Conservation (phyloP, 345 rosid species). For the Eucalyptus caleyi region DNA sequence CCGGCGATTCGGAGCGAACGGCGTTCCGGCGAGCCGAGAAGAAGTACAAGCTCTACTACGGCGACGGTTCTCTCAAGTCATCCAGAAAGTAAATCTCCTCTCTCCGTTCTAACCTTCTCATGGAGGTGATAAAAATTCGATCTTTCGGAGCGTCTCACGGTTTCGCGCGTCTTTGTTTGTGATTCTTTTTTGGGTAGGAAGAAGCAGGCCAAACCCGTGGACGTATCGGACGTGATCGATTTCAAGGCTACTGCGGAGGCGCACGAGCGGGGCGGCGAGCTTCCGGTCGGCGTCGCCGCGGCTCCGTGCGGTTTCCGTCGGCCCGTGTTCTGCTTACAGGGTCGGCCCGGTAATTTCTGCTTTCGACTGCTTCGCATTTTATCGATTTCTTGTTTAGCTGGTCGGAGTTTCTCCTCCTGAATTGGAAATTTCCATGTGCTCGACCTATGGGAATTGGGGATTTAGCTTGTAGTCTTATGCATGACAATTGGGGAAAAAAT, state of each 20-base stretch:
- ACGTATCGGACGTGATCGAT: conserved; percentile 64
- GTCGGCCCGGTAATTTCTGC: conserved; percentile 44
- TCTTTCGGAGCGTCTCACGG: background rate
- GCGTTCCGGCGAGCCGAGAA: conserved; percentile 88
- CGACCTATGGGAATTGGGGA: background rate
- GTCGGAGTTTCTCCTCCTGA: background rate
- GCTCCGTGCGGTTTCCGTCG: conserved; percentile 10
- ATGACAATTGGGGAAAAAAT: background rate
- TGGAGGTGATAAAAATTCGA: background rate
- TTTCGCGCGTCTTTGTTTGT: background rate
- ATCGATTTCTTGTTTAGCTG: background rate
- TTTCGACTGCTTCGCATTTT: background rate
- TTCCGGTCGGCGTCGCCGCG: conserved; percentile 38
- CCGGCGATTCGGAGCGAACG: conserved; percentile 50
- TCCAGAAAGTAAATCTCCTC: conserved; percentile 35
- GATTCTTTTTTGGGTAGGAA: conserved; percentile 27
- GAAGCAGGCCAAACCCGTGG: conserved; percentile 63
- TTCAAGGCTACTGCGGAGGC: conserved; percentile 36
- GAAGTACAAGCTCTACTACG: conserved; percentile 80
- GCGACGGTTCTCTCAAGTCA: conserved; percentile 43
- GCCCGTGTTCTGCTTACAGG: conserved; percentile 49
- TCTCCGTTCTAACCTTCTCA: background rate
- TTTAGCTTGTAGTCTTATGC: no score
- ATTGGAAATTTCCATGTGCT: background rate
- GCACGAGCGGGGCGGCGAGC: conserved; percentile 16